Conservation (phyloP, 2,329 filamentous ascomycete species). For the Cordyceps militaris region DNA sequence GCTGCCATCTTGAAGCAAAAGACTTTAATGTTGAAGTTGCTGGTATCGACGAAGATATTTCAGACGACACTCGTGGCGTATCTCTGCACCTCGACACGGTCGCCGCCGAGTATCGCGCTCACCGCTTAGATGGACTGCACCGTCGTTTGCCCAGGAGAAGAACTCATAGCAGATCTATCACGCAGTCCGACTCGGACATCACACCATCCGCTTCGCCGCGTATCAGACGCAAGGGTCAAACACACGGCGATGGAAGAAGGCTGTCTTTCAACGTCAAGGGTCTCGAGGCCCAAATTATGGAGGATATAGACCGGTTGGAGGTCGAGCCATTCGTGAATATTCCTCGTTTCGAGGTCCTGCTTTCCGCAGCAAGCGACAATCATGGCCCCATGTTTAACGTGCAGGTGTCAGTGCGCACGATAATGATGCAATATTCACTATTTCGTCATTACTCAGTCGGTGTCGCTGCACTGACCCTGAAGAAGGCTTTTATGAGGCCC, state of each 20-base stretch:
- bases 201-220: constrained; percentile 33
- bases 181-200: constrained; percentile 61
- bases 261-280: constrained; percentile 74
- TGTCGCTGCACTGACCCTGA: constrained; percentile 70
- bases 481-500: constrained; percentile 57
- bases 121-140: constrained; percentile 60
- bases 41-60: constrained; percentile 78
- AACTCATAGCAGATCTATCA: constrained; percentile 64
- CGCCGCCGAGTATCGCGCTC: constrained; percentile 81
- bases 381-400: constrained; percentile 85
- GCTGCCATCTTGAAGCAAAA: constrained; percentile 76
- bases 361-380: constrained; percentile 77
- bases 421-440: constrained; percentile 83
- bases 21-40: constrained; percentile 89
- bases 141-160: constrained; percentile 58
- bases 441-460: constrained; percentile 88
- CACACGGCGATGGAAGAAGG: constrained; percentile 68
- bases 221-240: constrained; percentile 44
- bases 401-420: constrained; percentile 69
- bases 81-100: constrained; percentile 83
- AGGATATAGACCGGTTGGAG: constrained; percentile 78
- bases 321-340: constrained; percentile 78
- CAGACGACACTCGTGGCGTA: constrained; percentile 71
- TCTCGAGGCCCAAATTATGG: constrained; percentile 84
- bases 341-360: constrained; percentile 77